Base-by-base conservation (phyloP, 768 basidiomycete species). In the Hemileccinum impolitum region DNA sequence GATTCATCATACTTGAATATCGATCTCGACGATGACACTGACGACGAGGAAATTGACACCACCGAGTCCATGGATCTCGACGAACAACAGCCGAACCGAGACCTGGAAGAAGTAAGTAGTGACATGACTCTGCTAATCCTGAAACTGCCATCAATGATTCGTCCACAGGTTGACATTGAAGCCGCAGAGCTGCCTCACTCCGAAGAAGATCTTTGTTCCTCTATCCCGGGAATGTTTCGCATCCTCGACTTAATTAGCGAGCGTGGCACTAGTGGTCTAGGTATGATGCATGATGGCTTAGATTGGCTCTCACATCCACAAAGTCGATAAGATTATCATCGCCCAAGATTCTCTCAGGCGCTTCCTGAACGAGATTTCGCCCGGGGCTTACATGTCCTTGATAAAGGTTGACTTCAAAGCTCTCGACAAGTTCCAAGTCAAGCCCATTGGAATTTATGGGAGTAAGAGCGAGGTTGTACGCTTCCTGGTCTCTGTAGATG, bases 321-420 rank as follows among this genome's bases (percentile, higher is more conserved):
- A 51, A 81, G 82, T 82, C 17, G 81, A 82, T 57, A 85, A 85
- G 60, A 73, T 84, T 40, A 77, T 84, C 57, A 84, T 84, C 30
- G 68, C 70, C 5, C 79, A 82, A 56, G 72, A 74, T 10, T 75
- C 77, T 4, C 66, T 84, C 38, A 70, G 66, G 47, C 49, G 60
- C 1, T 73, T 83, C 43, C 70, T 80, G 53, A 78, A 82, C 48
- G 59, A 62, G 19, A 46, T 81, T 4, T 70, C 60, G 21, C 79
- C 82, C 0, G 74, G 77, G 0, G 73, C 81, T 2, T 84, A 82
- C 57, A 54, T 59, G 9, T 80, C 81, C 3, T 62, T 80, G 35
- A 81, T 80, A 5, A 77, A 76, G 50, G 78, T 84, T 47, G 72
- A 83, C 56, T 84, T 84, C 60, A 71, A 72, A 39, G 64, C 65